phyloP scores from a whole-genome alignment of 306 rosid species.

The Citrullus amarus region DNA sequence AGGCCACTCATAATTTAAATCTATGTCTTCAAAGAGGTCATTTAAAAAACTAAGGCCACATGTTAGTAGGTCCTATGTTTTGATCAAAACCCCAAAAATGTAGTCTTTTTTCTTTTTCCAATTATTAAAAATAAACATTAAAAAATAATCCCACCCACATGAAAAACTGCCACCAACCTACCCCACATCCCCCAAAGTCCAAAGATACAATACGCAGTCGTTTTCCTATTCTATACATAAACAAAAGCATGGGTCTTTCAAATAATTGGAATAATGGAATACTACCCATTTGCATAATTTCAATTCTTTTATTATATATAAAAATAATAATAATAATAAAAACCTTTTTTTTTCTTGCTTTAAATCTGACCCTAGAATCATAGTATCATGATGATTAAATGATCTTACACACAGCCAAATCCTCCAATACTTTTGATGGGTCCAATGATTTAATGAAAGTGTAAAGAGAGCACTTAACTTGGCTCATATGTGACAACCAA shows the following conservation, averaged over 20 bases:
- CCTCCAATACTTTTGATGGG: slow-evolving; percentile 4
- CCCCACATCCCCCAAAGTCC: slow-evolving; percentile 8
- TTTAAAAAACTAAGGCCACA: not conserved
- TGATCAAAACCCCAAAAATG: not conserved
- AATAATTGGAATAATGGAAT: not conserved
- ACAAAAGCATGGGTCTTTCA: not conserved
- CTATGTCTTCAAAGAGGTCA: not conserved
- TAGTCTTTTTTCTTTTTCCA: not conserved
- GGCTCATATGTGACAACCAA: slow-evolving; percentile 7
- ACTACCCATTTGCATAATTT: not conserved
- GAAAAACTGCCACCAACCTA: slow-evolving; percentile 3
- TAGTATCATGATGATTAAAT: slow-evolving; percentile 7
- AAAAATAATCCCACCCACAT: not conserved
- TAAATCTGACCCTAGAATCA: slow-evolving; percentile 3
- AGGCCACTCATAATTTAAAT: slow-evolving; percentile 1
- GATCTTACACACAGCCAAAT: slow-evolving; percentile 6
- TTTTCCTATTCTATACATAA: not conserved
- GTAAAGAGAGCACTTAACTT: slow-evolving; percentile 10
- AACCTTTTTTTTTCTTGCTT: not conserved
- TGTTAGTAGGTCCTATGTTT: slow-evolving; percentile 5
- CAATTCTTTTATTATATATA: too few relatives aligned
- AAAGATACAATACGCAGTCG: slow-evolving; percentile 10
- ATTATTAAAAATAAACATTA: not conserved
- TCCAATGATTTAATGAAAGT: not conserved
- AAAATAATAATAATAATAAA: not conserved